Conservation (phyloP, 139 green algal species). For the Auxenochlorella pyrenoidosa region DNA sequence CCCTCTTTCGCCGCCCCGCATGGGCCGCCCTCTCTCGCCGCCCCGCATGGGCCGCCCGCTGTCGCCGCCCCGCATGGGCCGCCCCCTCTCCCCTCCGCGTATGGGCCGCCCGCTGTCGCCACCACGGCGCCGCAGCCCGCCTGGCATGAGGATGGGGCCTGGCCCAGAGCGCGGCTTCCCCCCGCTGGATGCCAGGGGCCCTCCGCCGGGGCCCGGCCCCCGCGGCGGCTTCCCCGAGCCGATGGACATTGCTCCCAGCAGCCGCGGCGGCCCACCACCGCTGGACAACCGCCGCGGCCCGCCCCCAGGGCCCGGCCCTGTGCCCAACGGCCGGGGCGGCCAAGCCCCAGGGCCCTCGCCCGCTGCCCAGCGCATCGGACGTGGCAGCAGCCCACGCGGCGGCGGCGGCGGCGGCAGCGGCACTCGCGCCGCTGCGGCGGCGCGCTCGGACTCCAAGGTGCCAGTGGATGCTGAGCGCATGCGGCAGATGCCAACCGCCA, state of each 20-base stretch:
- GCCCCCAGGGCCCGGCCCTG: neutral
- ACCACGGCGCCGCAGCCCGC: neutral
- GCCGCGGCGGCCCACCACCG: neutral
- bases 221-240: neutral
- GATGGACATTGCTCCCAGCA: neutral
- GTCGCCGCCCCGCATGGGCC: neutral
- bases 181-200: neutral
- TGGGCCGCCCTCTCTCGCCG: neutral
- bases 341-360: neutral
- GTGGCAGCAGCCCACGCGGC: neutral
- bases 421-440: neutral
- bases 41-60: conserved; percentile 6
- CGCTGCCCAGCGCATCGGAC: neutral
- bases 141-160: neutral
- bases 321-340: neutral
- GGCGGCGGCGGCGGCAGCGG: neutral
- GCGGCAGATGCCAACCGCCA: neutral
- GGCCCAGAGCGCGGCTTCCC: neutral
- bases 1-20: neutral
- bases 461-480: neutral
- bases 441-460: too few species aligned
- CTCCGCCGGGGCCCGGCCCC: neutral
- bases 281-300: neutral
- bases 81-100: neutral
- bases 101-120: conserved; percentile 12